phyloP scores from a whole-genome alignment of 2,329 filamentous ascomycete species.

The Cordyceps fumosorosea region DNA sequence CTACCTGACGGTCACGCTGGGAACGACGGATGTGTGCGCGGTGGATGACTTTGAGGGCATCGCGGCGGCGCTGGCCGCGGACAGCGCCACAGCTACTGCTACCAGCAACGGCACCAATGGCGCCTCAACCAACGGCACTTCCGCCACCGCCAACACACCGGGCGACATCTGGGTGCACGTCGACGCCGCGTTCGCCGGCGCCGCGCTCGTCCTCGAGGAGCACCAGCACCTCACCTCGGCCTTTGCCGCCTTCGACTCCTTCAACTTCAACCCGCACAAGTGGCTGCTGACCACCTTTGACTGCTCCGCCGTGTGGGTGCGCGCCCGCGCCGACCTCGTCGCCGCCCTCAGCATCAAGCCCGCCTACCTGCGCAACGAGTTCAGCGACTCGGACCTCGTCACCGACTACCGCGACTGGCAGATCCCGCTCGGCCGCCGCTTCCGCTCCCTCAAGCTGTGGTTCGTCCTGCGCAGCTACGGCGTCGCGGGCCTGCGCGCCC shows the following conservation, averaged over 20 bases:
- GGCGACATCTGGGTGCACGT: slow-evolving; percentile 81
- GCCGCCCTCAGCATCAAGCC: slow-evolving; percentile 66
- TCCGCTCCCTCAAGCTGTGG: slow-evolving; percentile 89
- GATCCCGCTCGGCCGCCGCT: slow-evolving; percentile 83
- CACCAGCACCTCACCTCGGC: slow-evolving; percentile 61
- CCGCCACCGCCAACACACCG: slow-evolving; percentile 13
- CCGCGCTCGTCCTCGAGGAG: slow-evolving; percentile 75
- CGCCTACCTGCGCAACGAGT: slow-evolving; percentile 73
- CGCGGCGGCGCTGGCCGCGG: slow-evolving; percentile 37
- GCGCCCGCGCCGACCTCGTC: slow-evolving; percentile 68
- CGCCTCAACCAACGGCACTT: neutral
- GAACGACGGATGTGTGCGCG: slow-evolving; percentile 83
- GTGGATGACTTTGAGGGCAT: slow-evolving; percentile 75
- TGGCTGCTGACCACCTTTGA: slow-evolving; percentile 96
- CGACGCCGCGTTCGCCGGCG: slow-evolving; percentile 87
- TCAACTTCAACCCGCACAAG: slow-evolving; percentile 96
- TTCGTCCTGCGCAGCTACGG: slow-evolving; percentile 85
- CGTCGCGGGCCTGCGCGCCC: slow-evolving; percentile 63
- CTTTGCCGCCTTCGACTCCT: slow-evolving; percentile 70
- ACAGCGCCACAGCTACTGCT: neutral
- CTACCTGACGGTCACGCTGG: slow-evolving; percentile 76
- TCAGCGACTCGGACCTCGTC: slow-evolving; percentile 74
- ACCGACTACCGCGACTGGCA: slow-evolving; percentile 98
- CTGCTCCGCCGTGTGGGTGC: slow-evolving; percentile 71
- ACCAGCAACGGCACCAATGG: neutral